phyloP scores from a whole-genome alignment of 1,284 basidiomycete species.

The Lignosus rhinocerotis region DNA sequence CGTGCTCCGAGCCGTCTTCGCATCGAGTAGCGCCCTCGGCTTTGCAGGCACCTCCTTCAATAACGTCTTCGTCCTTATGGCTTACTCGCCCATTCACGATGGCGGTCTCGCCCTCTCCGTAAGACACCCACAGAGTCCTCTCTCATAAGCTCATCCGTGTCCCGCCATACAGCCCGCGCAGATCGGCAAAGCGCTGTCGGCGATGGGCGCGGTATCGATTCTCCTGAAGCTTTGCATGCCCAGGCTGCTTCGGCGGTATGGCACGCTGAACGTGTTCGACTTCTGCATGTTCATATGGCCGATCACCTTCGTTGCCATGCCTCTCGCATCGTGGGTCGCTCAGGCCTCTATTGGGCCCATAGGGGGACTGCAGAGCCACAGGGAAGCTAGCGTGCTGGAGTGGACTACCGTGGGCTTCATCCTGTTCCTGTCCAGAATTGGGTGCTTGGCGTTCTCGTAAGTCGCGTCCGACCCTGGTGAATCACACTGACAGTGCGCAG shows the following conservation, averaged over 20 bases:
- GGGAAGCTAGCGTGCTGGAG: conserved; percentile 26
- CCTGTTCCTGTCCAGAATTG: conserved; percentile 37
- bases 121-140: conserved; percentile 23
- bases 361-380: background rate
- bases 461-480: conserved; percentile 18
- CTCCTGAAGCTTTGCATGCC: conserved; percentile 40
- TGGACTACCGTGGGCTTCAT: conserved; percentile 37
- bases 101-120: conserved; percentile 63
- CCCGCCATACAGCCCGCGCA: conserved; percentile 44
- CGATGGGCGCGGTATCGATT: conserved; percentile 39
- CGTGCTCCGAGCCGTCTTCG: conserved; percentile 51
- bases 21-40: conserved; percentile 57
- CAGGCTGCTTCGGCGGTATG: conserved; percentile 34
- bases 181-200: conserved; percentile 61
- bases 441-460: conserved; percentile 40
- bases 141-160: too few relatives aligned
- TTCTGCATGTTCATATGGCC: conserved; percentile 38
- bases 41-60: conserved; percentile 61
- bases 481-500: conserved; percentile 32
- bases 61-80: conserved; percentile 64
- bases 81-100: conserved; percentile 55
- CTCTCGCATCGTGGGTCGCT: conserved; percentile 34
- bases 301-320: conserved; percentile 36
- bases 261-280: conserved; percentile 34
- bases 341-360: conserved; percentile 7